Conservation (phyloP, 2,329 filamentous ascomycete species). For the Neurospora sp. region DNA sequence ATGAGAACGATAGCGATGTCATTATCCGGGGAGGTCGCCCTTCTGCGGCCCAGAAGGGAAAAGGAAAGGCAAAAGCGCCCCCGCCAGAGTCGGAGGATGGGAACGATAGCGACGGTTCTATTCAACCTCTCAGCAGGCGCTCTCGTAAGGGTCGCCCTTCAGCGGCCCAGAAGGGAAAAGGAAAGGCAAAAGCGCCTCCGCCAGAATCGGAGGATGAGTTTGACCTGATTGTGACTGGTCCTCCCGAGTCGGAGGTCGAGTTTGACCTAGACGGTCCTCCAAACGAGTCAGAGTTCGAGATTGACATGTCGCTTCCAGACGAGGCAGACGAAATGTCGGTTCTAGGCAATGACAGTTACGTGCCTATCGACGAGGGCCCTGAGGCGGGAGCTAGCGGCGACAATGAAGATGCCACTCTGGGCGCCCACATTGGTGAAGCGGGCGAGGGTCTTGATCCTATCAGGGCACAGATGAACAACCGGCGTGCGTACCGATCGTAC, state of each 20-base stretch:
- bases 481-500: slow-evolving; percentile 25
- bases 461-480: slow-evolving; percentile 14
- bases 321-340: slow-evolving; percentile 4
- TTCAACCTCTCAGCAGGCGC: slow-evolving; percentile 1
- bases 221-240: background rate
- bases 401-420: background rate
- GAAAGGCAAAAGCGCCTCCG: background rate
- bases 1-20: slow-evolving; percentile 7
- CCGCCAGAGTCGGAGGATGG: background rate
- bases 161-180: background rate
- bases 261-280: background rate
- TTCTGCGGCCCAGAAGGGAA: slow-evolving; percentile 1
- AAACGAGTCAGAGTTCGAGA: background rate
- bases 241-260: background rate
- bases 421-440: background rate
- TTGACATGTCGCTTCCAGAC: background rate
- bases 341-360: slow-evolving; percentile 3
- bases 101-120: slow-evolving; percentile 7
- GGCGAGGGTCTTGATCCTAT: background rate
- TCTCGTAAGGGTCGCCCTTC: background rate
- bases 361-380: background rate
- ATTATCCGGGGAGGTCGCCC: background rate
- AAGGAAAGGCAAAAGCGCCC: background rate
- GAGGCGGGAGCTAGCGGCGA: slow-evolving; percentile 1
- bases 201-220: background rate